Base-by-base conservation (phyloP, 345 rosid species). In the Mallotus nudiflorus region DNA sequence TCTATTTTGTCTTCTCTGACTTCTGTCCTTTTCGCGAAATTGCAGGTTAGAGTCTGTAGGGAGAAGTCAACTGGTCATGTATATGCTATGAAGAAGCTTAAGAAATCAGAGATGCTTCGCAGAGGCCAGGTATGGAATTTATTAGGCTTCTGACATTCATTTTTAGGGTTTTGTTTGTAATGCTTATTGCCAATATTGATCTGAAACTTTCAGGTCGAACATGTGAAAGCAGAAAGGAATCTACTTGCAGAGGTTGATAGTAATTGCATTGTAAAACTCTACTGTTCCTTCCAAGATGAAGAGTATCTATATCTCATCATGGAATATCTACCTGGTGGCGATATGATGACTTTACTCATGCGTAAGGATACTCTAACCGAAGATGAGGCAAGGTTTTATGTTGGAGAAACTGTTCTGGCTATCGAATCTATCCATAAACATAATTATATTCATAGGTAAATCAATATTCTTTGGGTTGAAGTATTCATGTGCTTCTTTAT, bases 101-200 rank as follows among this genome's bases (percentile, higher is more conserved):
- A 86, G 80, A 90, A 90, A 75, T 86, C 96, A 7, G 98, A 94
- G 87, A 94, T 94, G 97, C 97, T 94, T 82, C 95, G 96, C 24
- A 84, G 98, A 81, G 98, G 98, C 82, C 98, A 94, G 52, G 73
- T 69, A 66, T 74, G 39, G 40, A 48, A 24, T 64, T 62, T 56
- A 16, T 73, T 67, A 27, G 31, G 24, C 49, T n/a, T 59, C 16
- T 0, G 33, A 16, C 28, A n/a, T 8, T 72, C 44, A 53, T 66
- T 42, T 37, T 6, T 52, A 54, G 57, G 27, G 4, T 65, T 51
- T 73, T 42, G 5, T 52, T 31, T 64, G 31, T 58, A 54, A 15
- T 70, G n/a, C 58, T 78, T 35, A 65, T 68, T 72, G 35, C 25
- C 1, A 44, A 10, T 54, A 65, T 75, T 73, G 63, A 74, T 77